These are phyloP conservation scores for Cladorrhinum samala DNA, from an alignment of 495 filamentous ascomycete species.

Conservation along the genomic window DNA sequence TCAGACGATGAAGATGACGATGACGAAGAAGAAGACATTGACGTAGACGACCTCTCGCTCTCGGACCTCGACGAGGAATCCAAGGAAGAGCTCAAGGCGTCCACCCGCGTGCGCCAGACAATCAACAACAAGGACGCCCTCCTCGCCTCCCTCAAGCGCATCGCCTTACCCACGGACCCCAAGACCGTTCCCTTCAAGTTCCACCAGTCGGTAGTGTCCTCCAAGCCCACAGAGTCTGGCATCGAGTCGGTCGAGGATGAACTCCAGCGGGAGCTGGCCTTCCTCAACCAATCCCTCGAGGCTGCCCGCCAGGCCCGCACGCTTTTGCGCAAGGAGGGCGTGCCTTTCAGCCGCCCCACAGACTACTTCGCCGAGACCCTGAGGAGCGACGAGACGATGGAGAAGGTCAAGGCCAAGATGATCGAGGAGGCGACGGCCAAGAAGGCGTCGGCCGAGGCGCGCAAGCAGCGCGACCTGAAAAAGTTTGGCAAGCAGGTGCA, in stretches of 20 bases:
- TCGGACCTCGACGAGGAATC: conserved; percentile 72
- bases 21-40: conserved; percentile 65
- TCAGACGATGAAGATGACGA: conserved; percentile 47
- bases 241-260: conserved; percentile 79
- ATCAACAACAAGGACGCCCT: conserved; percentile 96
- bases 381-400: conserved; percentile 97
- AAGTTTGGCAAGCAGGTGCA: conserved; percentile 99
- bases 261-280: conserved; percentile 78
- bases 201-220: conserved; percentile 48
- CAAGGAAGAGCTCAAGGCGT: conserved; percentile 61
- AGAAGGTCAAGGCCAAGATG: conserved; percentile 87
- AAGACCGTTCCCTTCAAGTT: conserved; percentile 45
- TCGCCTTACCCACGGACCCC: conserved; percentile 54
- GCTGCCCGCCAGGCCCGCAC: conserved; percentile 65
- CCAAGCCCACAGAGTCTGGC: conserved; percentile 40
- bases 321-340: conserved; percentile 70
- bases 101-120: conserved; percentile 85
- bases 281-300: conserved; percentile 84
- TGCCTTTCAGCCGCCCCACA: conserved; percentile 77
- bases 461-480: conserved; percentile 89
- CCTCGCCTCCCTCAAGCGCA: conserved; percentile 66
- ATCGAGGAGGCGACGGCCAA: conserved; percentile 85
- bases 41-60: conserved; percentile 64
- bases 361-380: conserved; percentile 99
- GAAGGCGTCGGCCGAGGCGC: conserved; percentile 87